A percentile compares a stretch with the other conserved stretches of the same genome.
Conservation (phyloP, 108 stramenopile genomes). For the Mediolabrus comicus region DNA sequence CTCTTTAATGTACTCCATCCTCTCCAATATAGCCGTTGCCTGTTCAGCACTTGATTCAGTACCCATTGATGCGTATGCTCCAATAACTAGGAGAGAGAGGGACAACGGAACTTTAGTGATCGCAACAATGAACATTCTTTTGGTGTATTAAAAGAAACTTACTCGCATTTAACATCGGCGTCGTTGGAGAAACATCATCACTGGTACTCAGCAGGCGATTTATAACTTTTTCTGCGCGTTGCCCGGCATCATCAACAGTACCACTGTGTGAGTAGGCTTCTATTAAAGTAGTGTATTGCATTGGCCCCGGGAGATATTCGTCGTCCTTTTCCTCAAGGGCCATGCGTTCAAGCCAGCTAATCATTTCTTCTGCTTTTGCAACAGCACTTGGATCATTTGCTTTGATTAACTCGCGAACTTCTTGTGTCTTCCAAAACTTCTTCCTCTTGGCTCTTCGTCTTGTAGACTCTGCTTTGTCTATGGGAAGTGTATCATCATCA, state of each 20-base stretch:
- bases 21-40: conserved; percentile 52
- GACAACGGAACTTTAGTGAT: neutral
- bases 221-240: conserved; percentile 28
- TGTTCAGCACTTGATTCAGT: conserved; percentile 56
- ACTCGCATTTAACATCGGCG: conserved; percentile 30
- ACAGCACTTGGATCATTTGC: conserved; percentile 27
- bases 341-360: conserved; percentile 19
- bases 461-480: neutral
- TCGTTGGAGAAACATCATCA: conserved; percentile 10
- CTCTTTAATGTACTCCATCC: conserved; percentile 57
- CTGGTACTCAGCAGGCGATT: conserved; percentile 12
- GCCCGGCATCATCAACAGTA: conserved; percentile 9
- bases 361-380: conserved; percentile 39
- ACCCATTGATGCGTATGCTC: conserved; percentile 34
- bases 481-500: neutral
- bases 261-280: conserved; percentile 37
- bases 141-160: neutral
- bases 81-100: conserved; percentile 9
- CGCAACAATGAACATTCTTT: neutral
- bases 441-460: conserved; percentile 26
- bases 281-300: conserved; percentile 33
- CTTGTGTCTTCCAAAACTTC: conserved; percentile 41
- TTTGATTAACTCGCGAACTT: conserved; percentile 27
- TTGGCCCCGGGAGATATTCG: conserved; percentile 31
- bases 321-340: conserved; percentile 27